Evolutionary conservation across 2,329 filamentous ascomycete genomes (phyloP), one percentile per base, ranked within the genome.

Genomic region (Colletotrichum cereale): DNA sequence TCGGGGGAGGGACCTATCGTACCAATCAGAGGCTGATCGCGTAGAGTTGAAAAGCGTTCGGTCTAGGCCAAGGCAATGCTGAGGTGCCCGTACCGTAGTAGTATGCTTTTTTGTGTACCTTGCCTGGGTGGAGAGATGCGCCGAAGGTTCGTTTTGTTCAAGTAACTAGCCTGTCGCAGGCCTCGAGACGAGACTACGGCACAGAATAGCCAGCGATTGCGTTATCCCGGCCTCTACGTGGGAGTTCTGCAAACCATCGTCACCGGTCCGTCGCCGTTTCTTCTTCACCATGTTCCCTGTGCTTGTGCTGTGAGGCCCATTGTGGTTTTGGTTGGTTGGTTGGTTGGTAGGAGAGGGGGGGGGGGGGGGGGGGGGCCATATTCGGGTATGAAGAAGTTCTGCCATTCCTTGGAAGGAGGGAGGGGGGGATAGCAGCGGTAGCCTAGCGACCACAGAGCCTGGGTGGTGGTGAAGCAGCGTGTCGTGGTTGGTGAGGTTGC

Each of bases 11-110:
- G 60, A 71, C 68, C 69, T 78, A 79, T 79, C 79, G 76, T 78
- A 68, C 79, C 79, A 80, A 80, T 80, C 76, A 75, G 76, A 75
- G 72, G 58, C 65, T 63, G 77, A 79, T 78, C 78, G 79, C 78
- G 78, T 78, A 68, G 64, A 63, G 71, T 77, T 67, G 74, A 73
- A 62, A 62, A 72, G 66, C 31, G 57, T 62, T 70, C 48, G 66
- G 66, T 60, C 44, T 52, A 42, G 70, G 57, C 50, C 29, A 44
- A 69, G 47, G 66, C 55, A 66, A 61, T 57, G 44, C 61, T 72
- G 57, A 70, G 66, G 66, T 40, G 66, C 34, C 12, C 36, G 57
- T 62, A n/a, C n/a, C n/a, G n/a, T n/a, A n/a, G n/a, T n/a, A n/a
- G n/a, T n/a, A 67, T 57, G 48, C 53, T 55, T 71, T 62, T 29